phyloP scores from a whole-genome alignment of 805 yeast genomes.

The Yarrowia osloensis region DNA sequence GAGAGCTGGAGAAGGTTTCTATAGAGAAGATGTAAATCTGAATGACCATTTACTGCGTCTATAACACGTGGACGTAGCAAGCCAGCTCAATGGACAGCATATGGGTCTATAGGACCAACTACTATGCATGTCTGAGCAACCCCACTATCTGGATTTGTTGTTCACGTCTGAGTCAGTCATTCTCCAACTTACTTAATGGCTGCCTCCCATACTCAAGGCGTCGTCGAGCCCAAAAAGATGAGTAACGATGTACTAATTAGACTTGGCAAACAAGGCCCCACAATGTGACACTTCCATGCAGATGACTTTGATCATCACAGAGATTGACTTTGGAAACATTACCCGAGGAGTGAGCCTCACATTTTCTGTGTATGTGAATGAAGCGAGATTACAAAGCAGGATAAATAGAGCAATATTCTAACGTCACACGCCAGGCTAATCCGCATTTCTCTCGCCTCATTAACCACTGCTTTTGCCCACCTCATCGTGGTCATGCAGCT shows the following conservation, averaged over 20 bases:
- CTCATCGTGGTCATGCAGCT: slow-evolving; percentile 1
- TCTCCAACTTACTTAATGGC: neutral
- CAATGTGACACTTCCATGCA: neutral
- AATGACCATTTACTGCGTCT: neutral
- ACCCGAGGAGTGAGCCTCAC: neutral
- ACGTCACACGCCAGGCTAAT: too few species aligned
- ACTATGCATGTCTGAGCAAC: neutral
- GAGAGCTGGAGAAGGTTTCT: neutral
- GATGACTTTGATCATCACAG: neutral
- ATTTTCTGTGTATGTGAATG: too few species aligned
- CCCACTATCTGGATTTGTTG: too few species aligned
- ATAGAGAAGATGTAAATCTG: neutral
- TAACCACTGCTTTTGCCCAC: neutral
- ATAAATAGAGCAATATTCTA: too few species aligned
- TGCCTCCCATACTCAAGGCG: too few species aligned
- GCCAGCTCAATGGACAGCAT: neutral
- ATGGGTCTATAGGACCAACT: neutral
- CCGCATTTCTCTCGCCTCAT: too few species aligned
- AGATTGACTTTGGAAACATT: neutral
- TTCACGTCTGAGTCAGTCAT: neutral
- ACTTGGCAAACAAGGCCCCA: neutral
- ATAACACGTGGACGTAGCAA: neutral
- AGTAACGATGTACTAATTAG: neutral
- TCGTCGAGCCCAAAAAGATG: neutral
- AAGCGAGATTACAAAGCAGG: too few species aligned